Conservation (phyloP, 2,329 filamentous ascomycete species). For the Periconia sp. region DNA sequence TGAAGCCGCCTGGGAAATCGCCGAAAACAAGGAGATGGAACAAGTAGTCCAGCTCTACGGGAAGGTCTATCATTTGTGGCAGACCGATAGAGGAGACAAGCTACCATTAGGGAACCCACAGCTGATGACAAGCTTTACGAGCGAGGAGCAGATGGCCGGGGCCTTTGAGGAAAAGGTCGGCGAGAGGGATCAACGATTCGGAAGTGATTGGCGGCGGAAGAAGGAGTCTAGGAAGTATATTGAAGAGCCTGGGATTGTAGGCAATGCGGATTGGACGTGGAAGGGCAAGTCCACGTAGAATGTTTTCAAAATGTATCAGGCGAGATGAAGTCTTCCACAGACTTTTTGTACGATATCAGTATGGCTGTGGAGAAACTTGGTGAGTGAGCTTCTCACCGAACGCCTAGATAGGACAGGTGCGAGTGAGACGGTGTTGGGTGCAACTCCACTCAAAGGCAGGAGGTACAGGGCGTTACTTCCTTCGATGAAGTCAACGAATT, state of each 20-base stretch:
- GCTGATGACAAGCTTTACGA: conserved; percentile 69
- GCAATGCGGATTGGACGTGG: conserved; percentile 58
- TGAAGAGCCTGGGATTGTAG: conserved; percentile 50
- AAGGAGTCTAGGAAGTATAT: conserved; percentile 61
- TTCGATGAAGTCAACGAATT: no score
- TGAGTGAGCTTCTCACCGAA: no score
- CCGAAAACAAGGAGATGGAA: conserved; percentile 82
- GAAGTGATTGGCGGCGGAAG: conserved; percentile 59
- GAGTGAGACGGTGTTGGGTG: no score
- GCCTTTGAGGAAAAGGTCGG: conserved; percentile 51
- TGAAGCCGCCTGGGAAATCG: conserved; percentile 70
- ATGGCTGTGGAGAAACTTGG: no score
- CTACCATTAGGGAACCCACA: conserved; percentile 66
- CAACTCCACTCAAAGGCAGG: no score
- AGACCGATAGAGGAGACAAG: conserved; percentile 75
- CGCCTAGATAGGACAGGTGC: no score
- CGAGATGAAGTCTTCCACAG: no score
- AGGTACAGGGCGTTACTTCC: no score
- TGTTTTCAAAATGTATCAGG: no score
- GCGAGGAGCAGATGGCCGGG: conserved; percentile 54
- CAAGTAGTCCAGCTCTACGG: conserved; percentile 71
- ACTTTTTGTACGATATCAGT: no score
- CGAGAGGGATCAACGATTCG: conserved; percentile 62
- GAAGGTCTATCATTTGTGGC: conserved; percentile 87
- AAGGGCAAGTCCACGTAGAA: no score